Conservation (phyloP, 345 rosid species). For the Euphorbia lathyris region DNA sequence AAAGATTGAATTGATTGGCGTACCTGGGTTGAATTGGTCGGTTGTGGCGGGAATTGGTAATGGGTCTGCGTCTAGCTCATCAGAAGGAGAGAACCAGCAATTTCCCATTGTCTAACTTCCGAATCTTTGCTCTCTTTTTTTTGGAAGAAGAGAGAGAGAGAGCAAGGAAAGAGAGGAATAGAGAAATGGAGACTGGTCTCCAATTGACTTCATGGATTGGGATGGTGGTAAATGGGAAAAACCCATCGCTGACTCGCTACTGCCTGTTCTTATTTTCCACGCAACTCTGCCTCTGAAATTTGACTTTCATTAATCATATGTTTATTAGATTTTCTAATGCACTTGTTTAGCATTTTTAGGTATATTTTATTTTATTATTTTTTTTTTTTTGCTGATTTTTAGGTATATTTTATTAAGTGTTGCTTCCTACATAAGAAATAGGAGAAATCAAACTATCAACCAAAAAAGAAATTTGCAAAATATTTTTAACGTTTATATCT, state of each 20-base stretch:
- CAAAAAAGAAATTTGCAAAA: too few relatives aligned
- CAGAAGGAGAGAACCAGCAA: slow-evolving; percentile 8
- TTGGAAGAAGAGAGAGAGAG: not conserved
- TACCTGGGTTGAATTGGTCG: not conserved
- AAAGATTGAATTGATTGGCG: not conserved
- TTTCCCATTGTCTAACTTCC: slow-evolving; percentile 5
- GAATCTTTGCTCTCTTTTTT: not conserved
- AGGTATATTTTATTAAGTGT: too few relatives aligned
- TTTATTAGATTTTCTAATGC: too few relatives aligned
- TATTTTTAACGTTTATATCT: too few relatives aligned
- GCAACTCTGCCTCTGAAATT: slow-evolving; percentile 2
- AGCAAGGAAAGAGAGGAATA: not conserved
- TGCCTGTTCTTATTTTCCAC: not conserved
- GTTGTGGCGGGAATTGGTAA: not conserved
- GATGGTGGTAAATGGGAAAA: too few relatives aligned
- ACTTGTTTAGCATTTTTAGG: too few relatives aligned
- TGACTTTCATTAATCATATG: not conserved
- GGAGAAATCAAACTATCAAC: too few relatives aligned
- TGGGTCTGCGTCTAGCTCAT: not conserved
- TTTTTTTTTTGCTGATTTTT: too few relatives aligned
- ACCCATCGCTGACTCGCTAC: too few relatives aligned
- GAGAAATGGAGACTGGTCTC: not conserved
- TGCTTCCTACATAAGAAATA: too few relatives aligned
- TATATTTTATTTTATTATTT: too few relatives aligned
- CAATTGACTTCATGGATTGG: not conserved